phyloP scores from a whole-genome alignment of 305 asterid species.

The Nicotiana rustica region DNA sequence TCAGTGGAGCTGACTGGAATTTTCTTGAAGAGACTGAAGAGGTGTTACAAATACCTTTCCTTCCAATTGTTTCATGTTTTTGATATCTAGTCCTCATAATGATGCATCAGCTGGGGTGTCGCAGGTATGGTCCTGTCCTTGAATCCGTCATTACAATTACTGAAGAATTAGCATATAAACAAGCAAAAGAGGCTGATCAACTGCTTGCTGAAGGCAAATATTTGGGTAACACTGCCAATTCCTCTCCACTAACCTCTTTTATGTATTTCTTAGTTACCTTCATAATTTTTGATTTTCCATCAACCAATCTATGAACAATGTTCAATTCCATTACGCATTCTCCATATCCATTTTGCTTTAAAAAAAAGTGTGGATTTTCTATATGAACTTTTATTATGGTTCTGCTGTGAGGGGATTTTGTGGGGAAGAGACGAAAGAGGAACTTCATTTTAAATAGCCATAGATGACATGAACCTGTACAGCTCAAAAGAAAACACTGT shows the following conservation, averaged over 20 bases:
- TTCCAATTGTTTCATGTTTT: conserved; percentile 14
- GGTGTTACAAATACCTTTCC: conserved; percentile 46
- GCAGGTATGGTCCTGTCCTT: conserved; percentile 85
- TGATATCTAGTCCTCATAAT: conserved; percentile 29
- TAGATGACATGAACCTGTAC: neutral
- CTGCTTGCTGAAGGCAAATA: conserved; percentile 72
- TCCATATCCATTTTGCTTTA: neutral
- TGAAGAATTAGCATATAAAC: conserved; percentile 83
- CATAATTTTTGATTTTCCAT: conserved; percentile 6
- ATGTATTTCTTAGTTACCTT: neutral
- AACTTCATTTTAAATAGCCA: neutral
- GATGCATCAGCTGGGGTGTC: neutral
- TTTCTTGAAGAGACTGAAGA: conserved; percentile 74
- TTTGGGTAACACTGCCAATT: conserved; percentile 56
- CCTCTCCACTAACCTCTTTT: neutral
- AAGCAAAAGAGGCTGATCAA: conserved; percentile 80
- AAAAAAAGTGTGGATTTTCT: neutral
- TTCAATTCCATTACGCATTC: neutral
- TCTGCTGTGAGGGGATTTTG: neutral
- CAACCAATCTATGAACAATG: neutral
- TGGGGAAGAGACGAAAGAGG: neutral
- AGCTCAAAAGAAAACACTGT: neutral
- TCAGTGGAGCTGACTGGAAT: conserved; percentile 78
- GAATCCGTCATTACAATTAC: conserved; percentile 83
- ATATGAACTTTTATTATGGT: neutral